These are phyloP conservation scores for Pyracantha coccinea DNA, from an alignment of 331 rosid genomes.

Conservation along the genomic window DNA sequence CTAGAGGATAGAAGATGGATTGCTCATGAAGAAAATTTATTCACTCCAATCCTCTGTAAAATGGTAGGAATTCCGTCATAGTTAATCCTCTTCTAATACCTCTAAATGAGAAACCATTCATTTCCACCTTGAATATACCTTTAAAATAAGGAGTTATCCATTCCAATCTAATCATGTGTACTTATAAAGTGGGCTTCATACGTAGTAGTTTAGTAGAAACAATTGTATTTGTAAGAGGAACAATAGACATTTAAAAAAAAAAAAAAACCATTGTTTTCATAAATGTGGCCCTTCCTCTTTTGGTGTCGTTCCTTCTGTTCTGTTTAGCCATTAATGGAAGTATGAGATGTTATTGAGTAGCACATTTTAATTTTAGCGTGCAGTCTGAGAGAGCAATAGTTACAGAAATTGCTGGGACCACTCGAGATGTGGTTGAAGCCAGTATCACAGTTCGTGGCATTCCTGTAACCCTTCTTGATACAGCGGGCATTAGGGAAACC, in stretches of 20 bases:
- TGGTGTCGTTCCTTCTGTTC: background rate
- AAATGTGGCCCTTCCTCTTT: background rate
- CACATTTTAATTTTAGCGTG: constrained; percentile 56
- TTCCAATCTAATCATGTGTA: too few species aligned
- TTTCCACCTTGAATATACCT: too few species aligned
- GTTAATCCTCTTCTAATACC: too few species aligned
- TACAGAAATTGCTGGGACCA: constrained; percentile 97
- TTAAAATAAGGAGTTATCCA: too few species aligned
- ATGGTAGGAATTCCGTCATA: too few species aligned
- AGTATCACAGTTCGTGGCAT: constrained; percentile 67
- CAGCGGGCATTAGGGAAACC: constrained; percentile 97
- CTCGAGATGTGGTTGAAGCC: constrained; percentile 95
- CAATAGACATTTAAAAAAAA: too few species aligned
- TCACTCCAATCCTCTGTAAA: too few species aligned
- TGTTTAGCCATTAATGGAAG: background rate
- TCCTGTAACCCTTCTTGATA: constrained; percentile 93
- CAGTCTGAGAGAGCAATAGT: constrained; percentile 99
- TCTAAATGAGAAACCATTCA: too few species aligned
- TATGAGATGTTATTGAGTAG: constrained; percentile 34
- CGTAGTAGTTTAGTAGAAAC: background rate
- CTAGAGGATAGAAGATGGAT: too few species aligned
- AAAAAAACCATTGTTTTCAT: background rate
- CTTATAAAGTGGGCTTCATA: background rate
- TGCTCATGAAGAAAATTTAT: too few species aligned
- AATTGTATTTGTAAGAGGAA: background rate